Evolutionary conservation across 495 filamentous ascomycete genomes (phyloP).

Genomic region (Chlorociboria aeruginascens): DNA sequence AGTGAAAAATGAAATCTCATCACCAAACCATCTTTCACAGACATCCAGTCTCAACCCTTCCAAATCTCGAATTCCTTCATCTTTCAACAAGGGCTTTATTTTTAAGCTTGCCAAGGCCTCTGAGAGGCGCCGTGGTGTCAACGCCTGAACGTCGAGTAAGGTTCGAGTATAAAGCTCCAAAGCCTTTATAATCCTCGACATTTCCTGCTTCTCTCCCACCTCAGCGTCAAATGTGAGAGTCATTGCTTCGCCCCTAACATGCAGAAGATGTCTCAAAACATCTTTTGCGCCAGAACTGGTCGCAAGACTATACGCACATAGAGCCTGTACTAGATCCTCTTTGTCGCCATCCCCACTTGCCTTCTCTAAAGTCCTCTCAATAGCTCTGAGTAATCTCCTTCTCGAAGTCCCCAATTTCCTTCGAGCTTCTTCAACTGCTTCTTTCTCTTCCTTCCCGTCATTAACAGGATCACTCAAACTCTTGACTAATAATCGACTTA

Average conservation of each 20-base stretch:
- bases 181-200: constrained; percentile 42
- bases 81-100: constrained; percentile 53
- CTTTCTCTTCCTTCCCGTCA: constrained; percentile 12
- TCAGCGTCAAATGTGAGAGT: constrained; percentile 38
- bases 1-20: constrained; percentile 76
- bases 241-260: constrained; percentile 57
- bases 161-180: constrained; percentile 67
- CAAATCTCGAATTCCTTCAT: constrained; percentile 48
- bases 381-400: constrained; percentile 46
- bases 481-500: constrained; percentile 60
- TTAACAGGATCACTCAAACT: constrained; percentile 39
- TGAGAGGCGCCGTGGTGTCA: constrained; percentile 61
- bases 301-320: constrained; percentile 73
- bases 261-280: constrained; percentile 69
- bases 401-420: constrained; percentile 49
- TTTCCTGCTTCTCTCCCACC: constrained; percentile 19
- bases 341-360: constrained; percentile 21
- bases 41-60: constrained; percentile 72
- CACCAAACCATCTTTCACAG: constrained; percentile 68
- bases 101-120: constrained; percentile 61
- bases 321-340: constrained; percentile 50
- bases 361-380: constrained; percentile 55
- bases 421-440: constrained; percentile 48
- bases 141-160: constrained; percentile 56
- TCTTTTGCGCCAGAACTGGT: constrained; percentile 75